phyloP scores from a whole-genome alignment of 2,329 filamentous ascomycete genomes.

The Penicillium sp. region DNA sequence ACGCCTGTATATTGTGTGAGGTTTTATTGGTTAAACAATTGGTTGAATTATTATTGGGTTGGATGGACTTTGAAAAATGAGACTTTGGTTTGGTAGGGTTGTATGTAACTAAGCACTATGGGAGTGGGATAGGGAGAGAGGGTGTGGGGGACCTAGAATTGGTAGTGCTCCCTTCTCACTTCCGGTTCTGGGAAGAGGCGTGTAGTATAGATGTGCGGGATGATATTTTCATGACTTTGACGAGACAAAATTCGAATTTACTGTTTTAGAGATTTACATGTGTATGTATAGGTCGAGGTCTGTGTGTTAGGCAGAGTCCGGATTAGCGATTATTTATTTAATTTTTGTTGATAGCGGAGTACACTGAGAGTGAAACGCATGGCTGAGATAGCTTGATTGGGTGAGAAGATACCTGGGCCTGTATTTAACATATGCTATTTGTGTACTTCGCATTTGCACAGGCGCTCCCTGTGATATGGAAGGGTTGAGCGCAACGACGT shows the following conservation, averaged over 20 bases:
- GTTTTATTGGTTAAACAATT: not conserved
- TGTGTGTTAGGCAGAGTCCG: not conserved
- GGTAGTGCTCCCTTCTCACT: not conserved
- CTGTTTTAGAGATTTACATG: not conserved
- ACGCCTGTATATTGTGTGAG: not conserved
- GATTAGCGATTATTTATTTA: no score
- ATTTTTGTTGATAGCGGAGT: no score
- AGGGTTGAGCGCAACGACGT: not conserved
- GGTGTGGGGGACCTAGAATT: not conserved
- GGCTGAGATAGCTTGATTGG: not conserved
- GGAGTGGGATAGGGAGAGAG: no score
- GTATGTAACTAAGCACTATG: not conserved
- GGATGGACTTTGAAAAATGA: no score
- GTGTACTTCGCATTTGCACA: not conserved
- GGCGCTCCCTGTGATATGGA: not conserved
- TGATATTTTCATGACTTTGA: not conserved
- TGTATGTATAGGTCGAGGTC: not conserved
- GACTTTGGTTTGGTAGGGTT: not conserved
- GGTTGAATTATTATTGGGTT: not conserved
- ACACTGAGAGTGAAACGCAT: not conserved
- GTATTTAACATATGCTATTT: not conserved
- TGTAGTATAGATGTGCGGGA: not conserved
- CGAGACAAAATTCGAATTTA: not conserved
- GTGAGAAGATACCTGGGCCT: not conserved
- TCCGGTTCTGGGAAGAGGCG: not conserved